Evolutionary conservation across 2,329 filamentous ascomycete species (phyloP), one percentile per base, ranked within the genome.

Genomic region (Pseudohalonectria lignicola): DNA sequence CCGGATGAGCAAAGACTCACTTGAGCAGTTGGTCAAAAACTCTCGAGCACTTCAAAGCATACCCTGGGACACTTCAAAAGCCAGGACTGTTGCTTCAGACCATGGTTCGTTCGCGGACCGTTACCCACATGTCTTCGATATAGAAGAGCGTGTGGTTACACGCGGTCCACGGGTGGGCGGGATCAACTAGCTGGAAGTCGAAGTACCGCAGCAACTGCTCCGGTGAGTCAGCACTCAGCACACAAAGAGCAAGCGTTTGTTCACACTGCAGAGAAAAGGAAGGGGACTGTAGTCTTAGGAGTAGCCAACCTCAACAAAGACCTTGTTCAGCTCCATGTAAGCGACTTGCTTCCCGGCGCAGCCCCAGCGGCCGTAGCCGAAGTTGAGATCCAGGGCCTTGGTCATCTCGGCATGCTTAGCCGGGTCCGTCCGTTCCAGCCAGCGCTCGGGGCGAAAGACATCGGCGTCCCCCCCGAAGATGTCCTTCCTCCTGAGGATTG

Each of bases 341-440:
- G 61, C 61, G 29, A 65, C 56, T 13, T 53, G 47, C 44, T 56
- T 60, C 0, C 63, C 63, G 10, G 63, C 43, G 42, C 63, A 65
- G 39, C 49, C 43, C 36, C 50, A 58, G n/a, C 46, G 47, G 2
- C 62, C 61, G 17, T 53, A 49, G 2, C 59, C 58, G 44, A 64
- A 66, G 3, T 59, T 47, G 6, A 60, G 45, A 30, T 63, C 61
- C 20, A 57, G 40, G 12, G 18, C 18, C 16, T 15, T 26, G 9
- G 15, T 4, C 47, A 57, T 59, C 17, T 48, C 45, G 11, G 16
- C 19, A n/a, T 43, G 46, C 33, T 53, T 49, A 21, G 51, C 47
- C 1, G 47, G 49, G 1, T 40, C 41, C 5, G 66, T 74, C 25
- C 12, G 8, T 18, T 36, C 38, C 8, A 40, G 26, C 33, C 32